These are phyloP conservation scores for Yarrowia bubula DNA, from an alignment of 805 yeast species.

Conservation along the genomic window DNA sequence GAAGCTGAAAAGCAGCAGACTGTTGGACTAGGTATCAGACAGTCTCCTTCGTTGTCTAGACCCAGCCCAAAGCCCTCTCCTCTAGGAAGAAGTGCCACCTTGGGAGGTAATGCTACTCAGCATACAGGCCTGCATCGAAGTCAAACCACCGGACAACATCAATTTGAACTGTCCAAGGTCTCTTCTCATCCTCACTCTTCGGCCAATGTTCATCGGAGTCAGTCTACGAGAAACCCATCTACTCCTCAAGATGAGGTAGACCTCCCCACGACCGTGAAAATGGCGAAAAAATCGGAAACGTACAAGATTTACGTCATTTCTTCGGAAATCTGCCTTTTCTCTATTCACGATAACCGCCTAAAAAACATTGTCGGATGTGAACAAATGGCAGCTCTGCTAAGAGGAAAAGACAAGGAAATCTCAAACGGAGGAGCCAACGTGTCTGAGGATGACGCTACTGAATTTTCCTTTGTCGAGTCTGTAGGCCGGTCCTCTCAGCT, in stretches of 20 bases:
- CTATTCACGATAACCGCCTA: conserved; percentile 19
- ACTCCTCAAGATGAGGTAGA: neutral
- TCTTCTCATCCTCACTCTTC: neutral
- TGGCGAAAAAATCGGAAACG: neutral
- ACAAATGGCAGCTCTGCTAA: neutral
- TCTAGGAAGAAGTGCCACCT: neutral
- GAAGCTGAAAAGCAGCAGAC: neutral
- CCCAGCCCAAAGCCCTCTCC: too few relatives aligned
- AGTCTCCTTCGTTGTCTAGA: neutral
- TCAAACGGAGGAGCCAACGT: neutral
- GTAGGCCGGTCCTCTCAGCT: neutral
- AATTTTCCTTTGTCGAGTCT: conserved; percentile 23
- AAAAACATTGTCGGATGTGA: conserved; percentile 24
- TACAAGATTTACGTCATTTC: conserved; percentile 17
- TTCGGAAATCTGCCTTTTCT: neutral
- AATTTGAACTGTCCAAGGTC: too few relatives aligned
- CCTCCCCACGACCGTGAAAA: conserved; percentile 9
- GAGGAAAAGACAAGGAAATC: conserved; percentile 18
- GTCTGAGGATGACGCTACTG: neutral
- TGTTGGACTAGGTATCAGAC: neutral
- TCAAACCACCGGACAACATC: neutral
- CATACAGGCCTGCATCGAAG: neutral
- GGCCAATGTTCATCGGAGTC: neutral
- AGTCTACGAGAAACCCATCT: neutral
- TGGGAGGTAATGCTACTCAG: neutral